These are phyloP conservation scores for Aureobasidium sp. DNA, from an alignment of 2,329 filamentous ascomycete genomes.

Conservation along the genomic window DNA sequence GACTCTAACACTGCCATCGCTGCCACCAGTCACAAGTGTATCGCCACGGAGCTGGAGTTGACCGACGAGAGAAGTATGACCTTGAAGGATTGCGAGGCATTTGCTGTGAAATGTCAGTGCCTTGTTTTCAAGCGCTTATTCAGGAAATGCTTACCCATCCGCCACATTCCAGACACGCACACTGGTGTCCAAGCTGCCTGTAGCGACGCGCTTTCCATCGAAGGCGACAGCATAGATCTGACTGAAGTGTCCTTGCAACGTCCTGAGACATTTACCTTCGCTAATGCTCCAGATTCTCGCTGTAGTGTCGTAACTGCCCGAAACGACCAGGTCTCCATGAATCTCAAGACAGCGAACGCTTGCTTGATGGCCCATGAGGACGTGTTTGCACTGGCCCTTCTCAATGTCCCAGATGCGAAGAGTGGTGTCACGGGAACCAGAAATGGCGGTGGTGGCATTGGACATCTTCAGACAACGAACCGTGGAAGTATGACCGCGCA, in stretches of 20 bases:
- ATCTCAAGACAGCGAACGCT: slow-evolving; percentile 94
- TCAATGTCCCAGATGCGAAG: slow-evolving; percentile 91
- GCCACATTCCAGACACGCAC: slow-evolving; percentile 93
- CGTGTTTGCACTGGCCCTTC: slow-evolving; percentile 80
- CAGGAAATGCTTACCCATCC: slow-evolving; percentile 59
- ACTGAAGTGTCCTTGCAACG: slow-evolving; percentile 89
- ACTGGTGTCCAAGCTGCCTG: slow-evolving; percentile 91
- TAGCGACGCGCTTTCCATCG: slow-evolving; percentile 87
- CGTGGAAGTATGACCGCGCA: slow-evolving; percentile 93
- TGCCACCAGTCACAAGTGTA: slow-evolving; percentile 90
- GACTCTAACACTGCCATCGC: slow-evolving; percentile 89
- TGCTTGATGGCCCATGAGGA: slow-evolving; percentile 89
- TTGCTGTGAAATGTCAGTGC: not conserved
- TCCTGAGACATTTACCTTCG: slow-evolving; percentile 84
- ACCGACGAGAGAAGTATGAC: slow-evolving; percentile 92
- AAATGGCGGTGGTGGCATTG: slow-evolving; percentile 87
- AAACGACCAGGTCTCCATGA: slow-evolving; percentile 94
- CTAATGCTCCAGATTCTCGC: slow-evolving; percentile 98
- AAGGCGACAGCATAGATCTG: slow-evolving; percentile 99
- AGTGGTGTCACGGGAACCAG: slow-evolving; percentile 90
- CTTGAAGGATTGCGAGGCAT: slow-evolving; percentile 77
- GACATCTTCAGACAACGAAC: slow-evolving; percentile 98
- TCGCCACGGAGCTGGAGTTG: slow-evolving; percentile 94
- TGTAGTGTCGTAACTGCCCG: slow-evolving; percentile 94
- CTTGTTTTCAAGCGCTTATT: not conserved